phyloP scores from a whole-genome alignment of 179 eudicot species.

The Heliamphora ciliata region DNA sequence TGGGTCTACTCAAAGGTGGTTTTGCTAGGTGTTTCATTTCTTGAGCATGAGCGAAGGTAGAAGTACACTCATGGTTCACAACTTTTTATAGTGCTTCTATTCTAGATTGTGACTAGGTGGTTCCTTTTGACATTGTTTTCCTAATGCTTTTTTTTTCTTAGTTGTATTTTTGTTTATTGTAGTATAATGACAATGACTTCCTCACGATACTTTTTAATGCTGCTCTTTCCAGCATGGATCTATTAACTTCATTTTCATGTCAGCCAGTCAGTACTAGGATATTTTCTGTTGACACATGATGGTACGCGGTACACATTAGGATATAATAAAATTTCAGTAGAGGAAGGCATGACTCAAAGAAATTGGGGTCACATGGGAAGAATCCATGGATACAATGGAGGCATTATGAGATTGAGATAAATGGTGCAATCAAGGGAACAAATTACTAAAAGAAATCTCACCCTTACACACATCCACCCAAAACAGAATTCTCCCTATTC shows the following conservation, averaged over 20 bases:
- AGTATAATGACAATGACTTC: too few species aligned
- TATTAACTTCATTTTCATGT: neutral
- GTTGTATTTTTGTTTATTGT: too few species aligned
- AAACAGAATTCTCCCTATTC: too few species aligned
- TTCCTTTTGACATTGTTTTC: neutral
- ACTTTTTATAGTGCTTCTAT: neutral
- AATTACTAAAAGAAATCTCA: too few species aligned
- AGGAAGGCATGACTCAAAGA: neutral
- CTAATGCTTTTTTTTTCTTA: too few species aligned
- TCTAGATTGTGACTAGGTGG: neutral
- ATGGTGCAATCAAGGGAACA: too few species aligned
- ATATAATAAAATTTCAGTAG: neutral
- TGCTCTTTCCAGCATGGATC: neutral
- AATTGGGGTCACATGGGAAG: too few species aligned
- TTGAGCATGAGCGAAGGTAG: conserved; percentile 70
- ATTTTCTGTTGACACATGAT: neutral
- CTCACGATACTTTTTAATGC: neutral
- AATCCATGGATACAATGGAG: too few species aligned
- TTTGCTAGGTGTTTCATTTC: conserved; percentile 70
- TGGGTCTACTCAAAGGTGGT: conserved; percentile 86
- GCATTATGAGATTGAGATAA: too few species aligned
- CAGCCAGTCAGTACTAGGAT: conserved; percentile 5
- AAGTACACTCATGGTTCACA: neutral
- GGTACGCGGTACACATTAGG: neutral
- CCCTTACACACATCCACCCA: too few species aligned